These are phyloP conservation scores for Cyberlindnera saturnus DNA, from an alignment of 805 yeast species.

Conservation along the genomic window DNA sequence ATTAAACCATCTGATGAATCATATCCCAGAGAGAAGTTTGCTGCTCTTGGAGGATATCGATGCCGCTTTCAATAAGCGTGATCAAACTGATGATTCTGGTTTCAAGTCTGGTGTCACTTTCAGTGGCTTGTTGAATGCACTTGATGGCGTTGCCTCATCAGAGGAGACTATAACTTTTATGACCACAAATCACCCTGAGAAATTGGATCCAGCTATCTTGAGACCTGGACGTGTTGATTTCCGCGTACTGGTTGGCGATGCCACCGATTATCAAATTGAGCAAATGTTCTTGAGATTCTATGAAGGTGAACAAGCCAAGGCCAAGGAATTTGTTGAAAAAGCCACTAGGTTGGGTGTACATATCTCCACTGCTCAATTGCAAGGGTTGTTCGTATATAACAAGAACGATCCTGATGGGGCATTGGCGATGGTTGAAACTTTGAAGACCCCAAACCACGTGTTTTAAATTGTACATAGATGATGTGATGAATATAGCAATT, in stretches of 20 bases:
- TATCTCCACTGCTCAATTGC: conserved; percentile 89
- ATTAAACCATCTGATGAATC: conserved; percentile 91
- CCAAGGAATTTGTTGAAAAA: conserved; percentile 35
- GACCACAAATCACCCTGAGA: conserved; percentile 98
- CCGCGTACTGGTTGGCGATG: conserved; percentile 78
- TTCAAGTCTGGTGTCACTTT: conserved; percentile 88
- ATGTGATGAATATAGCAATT: neutral
- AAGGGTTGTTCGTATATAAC: conserved; percentile 90
- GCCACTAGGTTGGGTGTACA: conserved; percentile 42
- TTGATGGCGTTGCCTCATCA: conserved; percentile 96
- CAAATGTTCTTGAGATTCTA: conserved; percentile 88
- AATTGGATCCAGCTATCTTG: conserved; percentile 84
- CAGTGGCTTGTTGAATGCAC: conserved; percentile 86
- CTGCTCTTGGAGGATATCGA: conserved; percentile 88
- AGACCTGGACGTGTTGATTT: conserved; percentile 94
- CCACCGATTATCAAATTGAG: conserved; percentile 73
- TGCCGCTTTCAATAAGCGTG: conserved; percentile 86
- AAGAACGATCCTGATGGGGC: conserved; percentile 80
- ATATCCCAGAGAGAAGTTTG: conserved; percentile 85
- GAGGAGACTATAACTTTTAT: conserved; percentile 94
- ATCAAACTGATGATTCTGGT: conserved; percentile 71
- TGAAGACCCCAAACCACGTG: conserved; percentile 29
- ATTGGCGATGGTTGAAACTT: conserved; percentile 47
- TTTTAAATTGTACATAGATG: conserved; percentile 13
- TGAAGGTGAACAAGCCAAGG: conserved; percentile 51